These are phyloP conservation scores for Trametes hirsuta DNA, from an alignment of 1,284 basidiomycete genomes.

Conservation along the genomic window DNA sequence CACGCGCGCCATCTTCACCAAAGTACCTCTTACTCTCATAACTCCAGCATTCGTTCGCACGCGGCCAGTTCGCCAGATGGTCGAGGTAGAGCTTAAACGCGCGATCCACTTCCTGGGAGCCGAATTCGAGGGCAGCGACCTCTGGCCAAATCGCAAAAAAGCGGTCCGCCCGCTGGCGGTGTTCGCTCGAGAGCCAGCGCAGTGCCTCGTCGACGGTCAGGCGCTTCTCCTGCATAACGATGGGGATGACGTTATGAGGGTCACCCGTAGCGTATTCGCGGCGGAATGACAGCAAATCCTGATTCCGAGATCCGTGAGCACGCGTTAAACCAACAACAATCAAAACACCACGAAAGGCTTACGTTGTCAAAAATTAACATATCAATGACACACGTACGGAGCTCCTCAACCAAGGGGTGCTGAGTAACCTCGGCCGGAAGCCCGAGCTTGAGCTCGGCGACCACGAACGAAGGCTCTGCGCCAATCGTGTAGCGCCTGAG, in stretches of 20 bases:
- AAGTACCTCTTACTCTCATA: slow-evolving; percentile 38
- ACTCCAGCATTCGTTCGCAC: slow-evolving; percentile 33
- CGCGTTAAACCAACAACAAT: too few species aligned
- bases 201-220: slow-evolving; percentile 25
- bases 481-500: slow-evolving; percentile 38
- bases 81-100: slow-evolving; percentile 29
- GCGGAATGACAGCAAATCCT: slow-evolving; percentile 43
- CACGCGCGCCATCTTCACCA: slow-evolving; percentile 15
- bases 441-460: slow-evolving; percentile 37
- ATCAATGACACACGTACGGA: slow-evolving; percentile 26
- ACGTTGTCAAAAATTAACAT: slow-evolving; percentile 38
- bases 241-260: slow-evolving; percentile 40
- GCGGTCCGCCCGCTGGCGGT: slow-evolving; percentile 12
- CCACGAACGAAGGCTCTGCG: slow-evolving; percentile 37
- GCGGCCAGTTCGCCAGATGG: slow-evolving; percentile 33
- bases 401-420: slow-evolving; percentile 35
- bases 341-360: slow-evolving; percentile 9
- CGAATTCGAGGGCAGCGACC: slow-evolving; percentile 19
- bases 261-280: slow-evolving; percentile 39
- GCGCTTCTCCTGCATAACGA: slow-evolving; percentile 34
- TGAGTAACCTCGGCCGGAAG: slow-evolving; percentile 40
- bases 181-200: slow-evolving; percentile 22
- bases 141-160: slow-evolving; percentile 19
- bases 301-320: neutral
- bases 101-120: neutral